These are phyloP conservation scores for Backusella mclennaniae DNA, from an alignment of 192 early-diverging fungal genomes.

Conservation along the genomic window DNA sequence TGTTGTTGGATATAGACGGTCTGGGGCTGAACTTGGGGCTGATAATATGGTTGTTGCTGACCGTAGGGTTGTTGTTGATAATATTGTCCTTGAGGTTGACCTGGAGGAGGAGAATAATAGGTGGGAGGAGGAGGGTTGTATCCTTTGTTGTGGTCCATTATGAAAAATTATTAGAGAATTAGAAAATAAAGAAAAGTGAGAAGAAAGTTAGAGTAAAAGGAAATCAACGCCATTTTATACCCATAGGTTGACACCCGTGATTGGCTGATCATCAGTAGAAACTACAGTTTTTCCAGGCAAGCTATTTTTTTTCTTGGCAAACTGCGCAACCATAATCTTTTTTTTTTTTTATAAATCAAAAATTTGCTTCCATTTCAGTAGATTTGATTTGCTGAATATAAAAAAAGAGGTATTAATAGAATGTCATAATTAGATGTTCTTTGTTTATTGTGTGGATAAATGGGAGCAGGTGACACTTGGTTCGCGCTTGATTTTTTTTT, in stretches of 20 bases:
- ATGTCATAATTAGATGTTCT: not conserved
- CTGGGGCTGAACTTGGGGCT: conserved; percentile 21
- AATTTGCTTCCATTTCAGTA: not conserved
- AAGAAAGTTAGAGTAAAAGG: not conserved
- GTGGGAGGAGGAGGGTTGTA: not conserved
- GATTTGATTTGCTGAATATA: not conserved
- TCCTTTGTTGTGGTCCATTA: conserved; percentile 16
- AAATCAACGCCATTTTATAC: not conserved
- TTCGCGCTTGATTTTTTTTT: not conserved
- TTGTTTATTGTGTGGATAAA: not conserved
- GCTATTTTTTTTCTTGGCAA: conserved; percentile 1
- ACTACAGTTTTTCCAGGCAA: not conserved
- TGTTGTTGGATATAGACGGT: conserved; percentile 27
- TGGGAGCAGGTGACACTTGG: not conserved
- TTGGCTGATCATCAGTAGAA: conserved; percentile 2
- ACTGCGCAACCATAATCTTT: not conserved
- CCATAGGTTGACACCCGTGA: not conserved
- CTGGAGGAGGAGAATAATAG: conserved; percentile 18
- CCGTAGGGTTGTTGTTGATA: conserved; percentile 2
- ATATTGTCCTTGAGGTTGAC: conserved; percentile 8
- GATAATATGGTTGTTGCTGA: conserved; percentile 23
- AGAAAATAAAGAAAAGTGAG: not conserved
- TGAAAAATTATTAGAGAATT: not conserved
- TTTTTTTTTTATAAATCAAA: not conserved
- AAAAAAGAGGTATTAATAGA: not conserved